phyloP scores from a whole-genome alignment of 2,329 filamentous ascomycete genomes.

The Calonectria fujianensis region DNA sequence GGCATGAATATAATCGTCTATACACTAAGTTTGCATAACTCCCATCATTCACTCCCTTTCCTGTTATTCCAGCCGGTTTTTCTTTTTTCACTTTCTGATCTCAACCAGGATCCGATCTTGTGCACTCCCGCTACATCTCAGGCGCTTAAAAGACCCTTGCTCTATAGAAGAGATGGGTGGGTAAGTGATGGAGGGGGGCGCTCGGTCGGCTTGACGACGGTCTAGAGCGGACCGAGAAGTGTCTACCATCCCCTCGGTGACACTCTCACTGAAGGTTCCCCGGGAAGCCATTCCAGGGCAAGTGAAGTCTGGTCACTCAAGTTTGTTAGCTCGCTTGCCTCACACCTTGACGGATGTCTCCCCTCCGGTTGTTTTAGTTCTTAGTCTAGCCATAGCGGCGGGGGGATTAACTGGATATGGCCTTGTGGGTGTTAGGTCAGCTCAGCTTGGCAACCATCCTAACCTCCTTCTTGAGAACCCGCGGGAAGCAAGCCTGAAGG shows the following conservation, averaged over 20 bases:
- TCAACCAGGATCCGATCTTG: background rate
- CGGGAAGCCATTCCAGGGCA: background rate
- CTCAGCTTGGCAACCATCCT: slow-evolving; percentile 1
- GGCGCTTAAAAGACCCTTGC: background rate
- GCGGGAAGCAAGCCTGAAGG: background rate
- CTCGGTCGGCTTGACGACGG: slow-evolving; percentile 27
- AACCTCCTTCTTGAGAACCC: slow-evolving; percentile 10
- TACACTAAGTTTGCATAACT: background rate
- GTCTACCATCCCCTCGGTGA: slow-evolving; percentile 42
- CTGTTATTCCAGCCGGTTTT: background rate
- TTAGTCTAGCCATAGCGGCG: background rate
- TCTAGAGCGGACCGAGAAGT: slow-evolving; percentile 39
- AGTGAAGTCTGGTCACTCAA: background rate
- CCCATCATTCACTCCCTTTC: slow-evolving; percentile 4
- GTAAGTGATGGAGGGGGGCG: background rate
- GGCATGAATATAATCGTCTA: background rate
- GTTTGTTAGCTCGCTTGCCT: background rate
- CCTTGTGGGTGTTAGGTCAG: slow-evolving; percentile 7
- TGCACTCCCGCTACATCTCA: background rate
- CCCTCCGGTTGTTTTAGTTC: slow-evolving; percentile 3
- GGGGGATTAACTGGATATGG: background rate
- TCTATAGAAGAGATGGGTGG: background rate
- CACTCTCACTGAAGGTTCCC: slow-evolving; percentile 25
- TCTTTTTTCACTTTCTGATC: background rate
- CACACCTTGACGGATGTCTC: background rate